Conservation (phyloP, 2,329 filamentous ascomycete species). For the Colletotrichum kahawae region DNA sequence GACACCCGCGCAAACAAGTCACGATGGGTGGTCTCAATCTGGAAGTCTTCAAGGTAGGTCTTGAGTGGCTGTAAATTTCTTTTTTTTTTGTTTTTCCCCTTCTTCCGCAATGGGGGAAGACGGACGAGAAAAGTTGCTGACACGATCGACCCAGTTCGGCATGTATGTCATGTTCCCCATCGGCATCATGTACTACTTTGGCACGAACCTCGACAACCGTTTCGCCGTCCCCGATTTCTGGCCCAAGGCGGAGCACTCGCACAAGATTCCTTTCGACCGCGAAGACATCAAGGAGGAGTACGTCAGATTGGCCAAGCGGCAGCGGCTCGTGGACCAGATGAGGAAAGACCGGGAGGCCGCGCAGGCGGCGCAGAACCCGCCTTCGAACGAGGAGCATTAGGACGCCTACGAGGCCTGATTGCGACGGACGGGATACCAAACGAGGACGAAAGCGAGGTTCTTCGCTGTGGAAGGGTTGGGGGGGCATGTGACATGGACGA, state of each 20-base stretch:
- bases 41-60: conserved; percentile 82
- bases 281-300: conserved; percentile 87
- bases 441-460: neutral
- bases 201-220: conserved; percentile 92
- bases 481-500: neutral
- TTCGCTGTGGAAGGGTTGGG: neutral
- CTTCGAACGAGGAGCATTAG: conserved; percentile 30
- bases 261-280: conserved; percentile 76
- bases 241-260: conserved; percentile 81
- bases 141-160: conserved; percentile 71
- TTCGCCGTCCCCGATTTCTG: conserved; percentile 93
- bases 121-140: neutral
- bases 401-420: neutral
- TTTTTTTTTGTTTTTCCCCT: neutral
- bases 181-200: conserved; percentile 99
- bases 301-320: conserved; percentile 67
- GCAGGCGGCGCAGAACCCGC: conserved; percentile 29
- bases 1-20: neutral
- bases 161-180: conserved; percentile 99
- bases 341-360: conserved; percentile 45
- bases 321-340: conserved; percentile 80
- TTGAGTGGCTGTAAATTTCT: neutral
- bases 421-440: neutral
- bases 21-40: conserved; percentile 80
- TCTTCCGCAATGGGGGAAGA: neutral